Evolutionary conservation across 1,284 basidiomycete species (phyloP).

Genomic region (Marasmius tenuissimus): DNA sequence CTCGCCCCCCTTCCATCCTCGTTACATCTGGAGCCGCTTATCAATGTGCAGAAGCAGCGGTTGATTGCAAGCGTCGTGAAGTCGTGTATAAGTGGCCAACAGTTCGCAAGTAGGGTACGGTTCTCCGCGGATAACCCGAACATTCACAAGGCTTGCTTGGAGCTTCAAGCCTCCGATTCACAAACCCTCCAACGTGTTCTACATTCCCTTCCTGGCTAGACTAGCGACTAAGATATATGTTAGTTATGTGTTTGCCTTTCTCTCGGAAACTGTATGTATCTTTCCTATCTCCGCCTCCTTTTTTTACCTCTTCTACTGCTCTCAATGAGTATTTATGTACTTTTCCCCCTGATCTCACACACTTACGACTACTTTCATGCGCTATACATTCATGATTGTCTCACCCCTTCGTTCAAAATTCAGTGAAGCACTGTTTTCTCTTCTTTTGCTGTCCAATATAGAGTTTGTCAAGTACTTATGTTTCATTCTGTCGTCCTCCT

Average conservation of each 20-base stretch:
- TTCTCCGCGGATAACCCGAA: conserved; percentile 66
- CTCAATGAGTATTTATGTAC: neutral
- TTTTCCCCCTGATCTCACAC: neutral
- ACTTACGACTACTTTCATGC: neutral
- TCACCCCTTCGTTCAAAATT: no score
- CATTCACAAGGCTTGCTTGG: conserved; percentile 73
- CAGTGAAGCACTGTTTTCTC: neutral
- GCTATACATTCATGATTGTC: no score
- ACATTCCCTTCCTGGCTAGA: neutral
- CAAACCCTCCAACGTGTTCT: conserved; percentile 50
- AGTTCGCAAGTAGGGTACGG: conserved; percentile 70
- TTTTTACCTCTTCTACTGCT: neutral
- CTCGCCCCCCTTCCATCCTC: conserved; percentile 67
- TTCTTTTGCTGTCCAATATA: neutral
- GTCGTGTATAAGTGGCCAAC: conserved; percentile 76
- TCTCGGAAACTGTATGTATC: no score
- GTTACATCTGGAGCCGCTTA: conserved; percentile 82
- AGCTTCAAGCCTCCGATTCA: conserved; percentile 61
- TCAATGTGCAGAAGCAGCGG: conserved; percentile 88
- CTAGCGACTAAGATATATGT: neutral
- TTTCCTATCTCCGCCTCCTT: neutral
- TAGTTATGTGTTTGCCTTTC: no score
- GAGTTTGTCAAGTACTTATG: neutral
- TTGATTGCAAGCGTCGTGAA: conserved; percentile 77
- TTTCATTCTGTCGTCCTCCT: neutral